These are phyloP conservation scores for Bruguiera sexangula DNA, from an alignment of 345 rosid species.

Conservation along the genomic window DNA sequence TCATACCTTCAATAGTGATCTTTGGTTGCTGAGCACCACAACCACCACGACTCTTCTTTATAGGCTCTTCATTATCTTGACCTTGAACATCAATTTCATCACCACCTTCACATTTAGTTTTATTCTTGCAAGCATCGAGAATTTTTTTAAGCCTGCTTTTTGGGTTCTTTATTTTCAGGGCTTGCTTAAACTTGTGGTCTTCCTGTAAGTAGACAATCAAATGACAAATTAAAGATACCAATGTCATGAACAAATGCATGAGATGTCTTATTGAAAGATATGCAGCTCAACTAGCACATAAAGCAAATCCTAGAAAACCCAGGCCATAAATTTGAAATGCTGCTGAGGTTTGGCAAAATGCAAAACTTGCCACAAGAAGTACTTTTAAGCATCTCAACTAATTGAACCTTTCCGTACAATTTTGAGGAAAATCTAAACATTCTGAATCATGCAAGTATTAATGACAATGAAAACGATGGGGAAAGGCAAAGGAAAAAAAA, in stretches of 20 bases:
- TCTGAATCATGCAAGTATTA: too few relatives aligned
- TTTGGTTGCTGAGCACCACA: constrained; percentile 96
- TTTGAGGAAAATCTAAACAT: too few relatives aligned
- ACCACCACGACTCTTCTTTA: constrained; percentile 79
- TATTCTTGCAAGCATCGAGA: constrained; percentile 84
- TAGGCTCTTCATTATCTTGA: constrained; percentile 68
- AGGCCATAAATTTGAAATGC: too few relatives aligned
- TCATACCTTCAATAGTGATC: constrained; percentile 91
- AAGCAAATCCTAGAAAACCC: too few relatives aligned
- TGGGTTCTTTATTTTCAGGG: constrained; percentile 87
- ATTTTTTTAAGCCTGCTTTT: constrained; percentile 84
- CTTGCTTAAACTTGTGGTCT: constrained; percentile 91
- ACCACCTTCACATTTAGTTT: constrained; percentile 84
- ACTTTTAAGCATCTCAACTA: too few relatives aligned
- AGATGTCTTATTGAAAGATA: too few relatives aligned
- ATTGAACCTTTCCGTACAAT: too few relatives aligned
- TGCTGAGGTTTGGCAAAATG: too few relatives aligned
- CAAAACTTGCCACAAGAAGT: too few relatives aligned
- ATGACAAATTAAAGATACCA: constrained; percentile 7
- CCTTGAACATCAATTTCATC: constrained; percentile 67
- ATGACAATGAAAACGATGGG: too few relatives aligned
- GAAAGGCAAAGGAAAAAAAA: too few relatives aligned
- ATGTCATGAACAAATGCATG: neutral
- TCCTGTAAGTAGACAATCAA: constrained; percentile 53
- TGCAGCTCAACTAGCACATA: too few relatives aligned